phyloP scores from a whole-genome alignment of 257 asterid genomes.

The Rauvolfia tetraphylla region DNA sequence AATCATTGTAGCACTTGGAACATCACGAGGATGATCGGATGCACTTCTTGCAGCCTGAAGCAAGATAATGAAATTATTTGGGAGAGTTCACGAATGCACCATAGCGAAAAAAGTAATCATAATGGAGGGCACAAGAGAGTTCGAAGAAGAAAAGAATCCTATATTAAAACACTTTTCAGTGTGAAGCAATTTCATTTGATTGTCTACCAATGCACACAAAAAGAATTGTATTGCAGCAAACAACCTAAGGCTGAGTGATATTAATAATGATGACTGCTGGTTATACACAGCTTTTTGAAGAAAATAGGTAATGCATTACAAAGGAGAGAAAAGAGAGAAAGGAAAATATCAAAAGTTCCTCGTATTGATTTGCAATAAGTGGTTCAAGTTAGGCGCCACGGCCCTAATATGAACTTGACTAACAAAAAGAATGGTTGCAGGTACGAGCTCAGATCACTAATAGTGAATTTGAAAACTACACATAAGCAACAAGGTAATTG shows the following conservation, averaged over 20 bases:
- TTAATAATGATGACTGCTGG: background rate
- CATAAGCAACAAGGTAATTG: background rate
- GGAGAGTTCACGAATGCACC: background rate
- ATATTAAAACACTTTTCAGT: background rate
- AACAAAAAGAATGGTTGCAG: background rate
- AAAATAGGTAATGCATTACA: no score
- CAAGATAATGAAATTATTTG: slow-evolving; percentile 7
- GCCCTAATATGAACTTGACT: background rate
- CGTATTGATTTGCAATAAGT: background rate
- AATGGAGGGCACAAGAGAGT: background rate
- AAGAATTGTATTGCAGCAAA: background rate
- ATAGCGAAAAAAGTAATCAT: background rate
- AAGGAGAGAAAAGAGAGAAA: background rate
- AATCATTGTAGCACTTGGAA: slow-evolving; percentile 9
- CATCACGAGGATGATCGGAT: slow-evolving; percentile 40
- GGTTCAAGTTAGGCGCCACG: background rate
- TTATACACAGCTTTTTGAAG: background rate
- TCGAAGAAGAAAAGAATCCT: background rate
- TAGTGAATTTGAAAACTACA: background rate
- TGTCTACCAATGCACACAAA: background rate
- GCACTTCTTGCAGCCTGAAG: slow-evolving; percentile 40
- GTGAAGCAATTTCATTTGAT: background rate
- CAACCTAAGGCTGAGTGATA: background rate
- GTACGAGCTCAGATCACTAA: background rate
- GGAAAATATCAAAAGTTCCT: background rate